Evolutionary conservation across 768 basidiomycete species (phyloP), one percentile per base, ranked within the genome.

Genomic region (Aureoboletus auriporus): DNA sequence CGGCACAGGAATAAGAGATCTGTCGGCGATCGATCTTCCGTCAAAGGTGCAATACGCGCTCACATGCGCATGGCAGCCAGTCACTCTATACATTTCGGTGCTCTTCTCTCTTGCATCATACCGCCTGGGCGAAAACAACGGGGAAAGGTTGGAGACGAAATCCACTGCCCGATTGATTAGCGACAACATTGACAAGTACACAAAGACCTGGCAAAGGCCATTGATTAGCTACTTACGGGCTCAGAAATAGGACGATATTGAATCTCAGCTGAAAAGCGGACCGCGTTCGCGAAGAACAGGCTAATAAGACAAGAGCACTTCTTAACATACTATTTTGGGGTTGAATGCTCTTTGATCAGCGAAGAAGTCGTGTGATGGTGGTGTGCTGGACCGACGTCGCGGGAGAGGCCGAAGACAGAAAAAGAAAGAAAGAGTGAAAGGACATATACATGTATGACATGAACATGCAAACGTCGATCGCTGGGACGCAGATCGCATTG

Each of bases 71-170:
- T 49, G 55, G 30, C 29, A 35, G 17, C 31, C 42, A 49, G 47
- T 49, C 53, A 58, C 52, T 58, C 53, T 64, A 59, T 60, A 55
- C 52, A 65, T 60, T 54, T 50, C 20, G 33, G 53, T 50, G 28
- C 30, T 12, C 61, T 64, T 65, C 63, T 64, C 58, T 64, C 47
- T 63, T 62, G 62, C 39, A 52, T 53, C 49, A 47, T 35, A 47
- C 47, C 30, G 57, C 44, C 47, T n/a, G 47, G 27, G 56, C 57
- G 60, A 59, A 61, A 53, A 55, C 54, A 51, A 48, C 60, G 57
- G 57, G 44, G 54, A 58, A 58, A 62, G 36, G 43, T 40, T 36
- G 47, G 52, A 44, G 42, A 50, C 42, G 34, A 59, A 42, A 31
- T 26, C 44, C 46, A 59, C 47, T 28, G 50, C 46, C 55, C 36